Base-by-base conservation (phyloP, 306 rosid genomes). In the Fragaria iinumae region DNA sequence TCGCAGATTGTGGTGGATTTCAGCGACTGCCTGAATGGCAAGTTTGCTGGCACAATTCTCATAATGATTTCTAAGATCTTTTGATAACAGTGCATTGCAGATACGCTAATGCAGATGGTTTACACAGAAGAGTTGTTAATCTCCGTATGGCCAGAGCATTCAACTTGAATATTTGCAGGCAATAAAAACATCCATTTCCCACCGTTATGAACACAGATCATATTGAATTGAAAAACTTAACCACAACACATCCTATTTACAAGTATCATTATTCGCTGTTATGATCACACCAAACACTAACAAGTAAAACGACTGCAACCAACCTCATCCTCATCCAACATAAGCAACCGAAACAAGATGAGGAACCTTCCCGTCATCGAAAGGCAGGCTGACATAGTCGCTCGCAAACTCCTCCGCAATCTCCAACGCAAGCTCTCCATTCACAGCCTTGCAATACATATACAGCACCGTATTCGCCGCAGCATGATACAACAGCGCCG, bases 321-420 rank as follows among this genome's bases (percentile, higher is more conserved):
- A n/a, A 79, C 86, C 80, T 80, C 36, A 4, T 36, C 21, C 23
- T 38, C 47, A 47, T 79, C 59, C 81, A 62, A 72, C 76, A 55
- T 75, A 55, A 14, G 76, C 84, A 69, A 90, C 90, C 1, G 97
- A 92, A 69, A 92, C 96, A 45, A 90, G 63, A 74, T 83, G 96
- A 50, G 97, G 96, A 20, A 92, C 41, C 41, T 38, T 38, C 41
- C 70, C 89, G 14, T 89, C 89, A 76, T 89, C 93, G 70, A 88
- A 90, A 17, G 96, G 96, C 80, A 92, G 72, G 84, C 87, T 67
- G 1, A 90, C 89, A 68, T 83, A 86, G 36, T 83, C 89, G 21
- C 62, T 45, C 0, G 83, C 81, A 83, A 86, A 86, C 74, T 92
- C 97, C 75, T 84, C 86, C 0, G 84, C 97, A 48, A 84, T 83